phyloP scores from a whole-genome alignment of 768 basidiomycete genomes.

The Xanthoconium purpureum region DNA sequence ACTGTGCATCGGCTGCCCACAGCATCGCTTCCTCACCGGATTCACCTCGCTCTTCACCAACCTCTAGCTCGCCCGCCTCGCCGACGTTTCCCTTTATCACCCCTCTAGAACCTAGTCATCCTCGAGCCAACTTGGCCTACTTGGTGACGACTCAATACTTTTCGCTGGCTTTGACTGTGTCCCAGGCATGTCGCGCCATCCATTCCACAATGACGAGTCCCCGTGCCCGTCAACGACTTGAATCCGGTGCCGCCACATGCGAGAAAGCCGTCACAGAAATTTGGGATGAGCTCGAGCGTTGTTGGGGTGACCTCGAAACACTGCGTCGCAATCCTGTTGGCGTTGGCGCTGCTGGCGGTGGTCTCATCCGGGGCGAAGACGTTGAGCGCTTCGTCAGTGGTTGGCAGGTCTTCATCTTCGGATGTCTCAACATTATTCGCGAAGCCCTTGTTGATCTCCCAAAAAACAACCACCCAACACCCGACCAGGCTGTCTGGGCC shows the following conservation, averaged over 20 bases:
- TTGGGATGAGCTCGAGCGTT: constrained; percentile 81
- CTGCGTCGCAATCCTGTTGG: constrained; percentile 48
- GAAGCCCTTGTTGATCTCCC: constrained; percentile 60
- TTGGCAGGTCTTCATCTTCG: constrained; percentile 93
- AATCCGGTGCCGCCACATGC: constrained; percentile 53
- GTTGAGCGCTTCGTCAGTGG: constrained; percentile 70
- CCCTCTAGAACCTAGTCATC: constrained; percentile 25
- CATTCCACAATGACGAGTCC: constrained; percentile 77
- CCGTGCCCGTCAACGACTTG: constrained; percentile 58
- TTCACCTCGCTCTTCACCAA: constrained; percentile 35
- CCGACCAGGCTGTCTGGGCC: constrained; percentile 44
- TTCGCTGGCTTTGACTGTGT: constrained; percentile 70
- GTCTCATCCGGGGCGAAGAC: constrained; percentile 46
- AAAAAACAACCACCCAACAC: constrained; percentile 41
- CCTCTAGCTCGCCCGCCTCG: constrained; percentile 19
- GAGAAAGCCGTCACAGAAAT: constrained; percentile 66
- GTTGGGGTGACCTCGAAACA: constrained; percentile 80
- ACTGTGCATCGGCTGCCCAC: constrained; percentile 26
- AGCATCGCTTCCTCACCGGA: constrained; percentile 33
- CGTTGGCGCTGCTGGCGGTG: constrained; percentile 36
- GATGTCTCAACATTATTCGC: constrained; percentile 86
- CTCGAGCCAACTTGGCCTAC: constrained; percentile 42
- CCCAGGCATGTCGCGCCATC: constrained; percentile 72
- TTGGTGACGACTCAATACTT: constrained; percentile 58
- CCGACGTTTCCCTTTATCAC: constrained; percentile 25